These are phyloP conservation scores for Amylostereum areolatum DNA, from an alignment of 1,284 basidiomycete genomes.

Conservation along the genomic window DNA sequence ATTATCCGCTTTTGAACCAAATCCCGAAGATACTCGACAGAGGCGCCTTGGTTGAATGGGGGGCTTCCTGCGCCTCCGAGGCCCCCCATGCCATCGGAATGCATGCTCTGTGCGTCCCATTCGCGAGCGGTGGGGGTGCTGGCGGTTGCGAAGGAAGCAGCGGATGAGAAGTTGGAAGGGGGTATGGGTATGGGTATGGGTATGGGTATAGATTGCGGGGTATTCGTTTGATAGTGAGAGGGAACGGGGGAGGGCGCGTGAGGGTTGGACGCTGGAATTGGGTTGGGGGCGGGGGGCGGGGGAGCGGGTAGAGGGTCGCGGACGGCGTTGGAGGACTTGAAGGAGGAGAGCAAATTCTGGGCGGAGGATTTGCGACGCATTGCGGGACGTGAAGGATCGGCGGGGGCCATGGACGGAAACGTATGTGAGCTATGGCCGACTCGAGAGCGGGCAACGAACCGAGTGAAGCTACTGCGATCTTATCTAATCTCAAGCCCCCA, in stretches of 20 bases:
- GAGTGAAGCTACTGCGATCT: background rate
- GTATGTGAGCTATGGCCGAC: background rate
- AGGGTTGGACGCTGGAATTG: conserved; percentile 26
- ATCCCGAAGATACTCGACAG: conserved; percentile 70
- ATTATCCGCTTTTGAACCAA: conserved; percentile 78
- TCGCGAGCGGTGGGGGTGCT: conserved; percentile 46
- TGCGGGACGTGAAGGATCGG: conserved; percentile 39
- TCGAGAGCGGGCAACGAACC: background rate
- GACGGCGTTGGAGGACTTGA: conserved; percentile 39
- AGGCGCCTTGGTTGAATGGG: conserved; percentile 52
- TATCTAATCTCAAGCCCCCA: conserved; percentile 10
- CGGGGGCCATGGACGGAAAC: conserved; percentile 9
- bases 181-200: background rate
- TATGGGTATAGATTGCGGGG: too few relatives aligned
- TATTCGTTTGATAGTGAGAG: background rate
- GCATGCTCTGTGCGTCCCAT: conserved; percentile 55
- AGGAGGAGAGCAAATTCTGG: conserved; percentile 74
- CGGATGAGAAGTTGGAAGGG: conserved; percentile 12
- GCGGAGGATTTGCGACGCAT: conserved; percentile 82
- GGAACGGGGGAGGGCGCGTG: conserved; percentile 2
- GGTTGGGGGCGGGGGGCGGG: conserved; percentile 22
- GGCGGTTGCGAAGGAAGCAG: conserved; percentile 30
- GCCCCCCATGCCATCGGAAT: conserved; percentile 19
- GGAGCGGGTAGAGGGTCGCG: conserved; percentile 25
- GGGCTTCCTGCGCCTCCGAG: conserved; percentile 30